These are phyloP conservation scores for Coemansia umbellata DNA, from an alignment of 192 early-diverging fungal genomes.

Conservation along the genomic window DNA sequence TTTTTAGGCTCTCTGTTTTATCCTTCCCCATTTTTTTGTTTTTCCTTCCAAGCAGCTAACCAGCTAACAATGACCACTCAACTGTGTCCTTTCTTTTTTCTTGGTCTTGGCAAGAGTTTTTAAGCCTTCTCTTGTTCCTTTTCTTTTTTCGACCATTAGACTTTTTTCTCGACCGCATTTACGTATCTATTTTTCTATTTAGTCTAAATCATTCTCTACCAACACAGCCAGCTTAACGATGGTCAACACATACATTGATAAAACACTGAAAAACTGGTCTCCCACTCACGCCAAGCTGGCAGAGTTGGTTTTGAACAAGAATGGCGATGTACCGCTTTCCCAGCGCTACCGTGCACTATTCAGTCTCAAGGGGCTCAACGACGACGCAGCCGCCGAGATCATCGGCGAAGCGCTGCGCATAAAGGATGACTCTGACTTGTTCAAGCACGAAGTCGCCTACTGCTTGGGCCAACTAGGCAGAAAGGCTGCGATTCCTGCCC, in stretches of 20 bases:
- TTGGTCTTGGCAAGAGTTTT: neutral
- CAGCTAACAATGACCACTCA: neutral
- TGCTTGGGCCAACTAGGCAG: conserved; percentile 94
- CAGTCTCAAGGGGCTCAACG: conserved; percentile 79
- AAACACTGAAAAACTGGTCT: conserved; percentile 31
- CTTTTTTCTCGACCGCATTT: neutral
- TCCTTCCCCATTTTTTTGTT: neutral
- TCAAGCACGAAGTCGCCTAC: conserved; percentile 97
- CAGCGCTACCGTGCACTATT: conserved; percentile 93
- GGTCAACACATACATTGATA: conserved; percentile 49
- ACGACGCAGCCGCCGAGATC: conserved; percentile 71
- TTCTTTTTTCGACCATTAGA: neutral
- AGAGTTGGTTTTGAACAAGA: conserved; percentile 56
- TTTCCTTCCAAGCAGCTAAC: neutral
- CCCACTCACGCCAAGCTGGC: conserved; percentile 63
- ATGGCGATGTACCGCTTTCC: conserved; percentile 64
- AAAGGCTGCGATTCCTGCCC: conserved; percentile 64
- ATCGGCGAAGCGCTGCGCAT: conserved; percentile 73
- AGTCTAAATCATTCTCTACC: neutral
- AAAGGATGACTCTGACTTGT: conserved; percentile 75
- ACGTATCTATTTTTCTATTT: neutral
- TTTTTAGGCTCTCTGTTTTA: neutral
- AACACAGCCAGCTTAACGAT: conserved; percentile 3
- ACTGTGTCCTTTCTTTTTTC: conserved; percentile 1
- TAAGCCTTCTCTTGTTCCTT: neutral